These are phyloP conservation scores for Tulasnella sp. DNA, from an alignment of 768 basidiomycete genomes.

Conservation along the genomic window DNA sequence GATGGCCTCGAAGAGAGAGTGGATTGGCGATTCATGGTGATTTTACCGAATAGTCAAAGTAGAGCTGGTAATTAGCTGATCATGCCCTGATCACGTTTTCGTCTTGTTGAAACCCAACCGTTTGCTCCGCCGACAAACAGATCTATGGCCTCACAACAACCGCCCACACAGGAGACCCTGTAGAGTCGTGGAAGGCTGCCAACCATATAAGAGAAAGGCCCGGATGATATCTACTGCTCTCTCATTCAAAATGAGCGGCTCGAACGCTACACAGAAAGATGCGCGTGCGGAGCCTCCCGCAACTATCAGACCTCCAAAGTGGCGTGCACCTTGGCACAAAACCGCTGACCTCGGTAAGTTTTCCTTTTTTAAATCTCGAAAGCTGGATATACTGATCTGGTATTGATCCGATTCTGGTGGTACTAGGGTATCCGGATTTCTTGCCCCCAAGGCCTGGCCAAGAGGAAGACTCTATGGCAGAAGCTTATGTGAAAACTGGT, in stretches of 20 bases:
- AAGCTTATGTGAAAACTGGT: slow-evolving; percentile 51
- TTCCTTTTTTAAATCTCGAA: not conserved
- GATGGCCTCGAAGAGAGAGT: slow-evolving; percentile 6
- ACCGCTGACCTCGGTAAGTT: slow-evolving; percentile 55
- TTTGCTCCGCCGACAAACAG: too few relatives aligned
- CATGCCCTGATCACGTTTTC: too few relatives aligned
- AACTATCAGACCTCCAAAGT: slow-evolving; percentile 40
- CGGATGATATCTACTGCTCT: too few relatives aligned
- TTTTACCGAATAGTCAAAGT: too few relatives aligned
- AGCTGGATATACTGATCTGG: not conserved
- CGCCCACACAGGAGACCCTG: not conserved
- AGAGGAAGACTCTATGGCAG: slow-evolving; percentile 60
- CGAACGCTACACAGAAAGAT: too few relatives aligned
- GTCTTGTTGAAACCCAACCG: too few relatives aligned
- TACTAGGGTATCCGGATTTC: slow-evolving; percentile 59
- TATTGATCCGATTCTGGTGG: not conserved
- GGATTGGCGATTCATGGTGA: slow-evolving; percentile 10
- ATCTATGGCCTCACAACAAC: too few relatives aligned
- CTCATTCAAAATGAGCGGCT: too few relatives aligned
- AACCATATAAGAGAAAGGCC: too few relatives aligned
- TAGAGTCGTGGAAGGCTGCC: not conserved
- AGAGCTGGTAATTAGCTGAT: too few relatives aligned
- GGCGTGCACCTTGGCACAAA: slow-evolving; percentile 55
- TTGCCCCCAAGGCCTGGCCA: slow-evolving; percentile 62
- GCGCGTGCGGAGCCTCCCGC: too few relatives aligned